A percentile compares a stretch with the other conserved stretches of the same genome.
Evolutionary conservation across 2,329 filamentous ascomycete genomes (phyloP).

Genomic region (Fusarium multiceps): DNA sequence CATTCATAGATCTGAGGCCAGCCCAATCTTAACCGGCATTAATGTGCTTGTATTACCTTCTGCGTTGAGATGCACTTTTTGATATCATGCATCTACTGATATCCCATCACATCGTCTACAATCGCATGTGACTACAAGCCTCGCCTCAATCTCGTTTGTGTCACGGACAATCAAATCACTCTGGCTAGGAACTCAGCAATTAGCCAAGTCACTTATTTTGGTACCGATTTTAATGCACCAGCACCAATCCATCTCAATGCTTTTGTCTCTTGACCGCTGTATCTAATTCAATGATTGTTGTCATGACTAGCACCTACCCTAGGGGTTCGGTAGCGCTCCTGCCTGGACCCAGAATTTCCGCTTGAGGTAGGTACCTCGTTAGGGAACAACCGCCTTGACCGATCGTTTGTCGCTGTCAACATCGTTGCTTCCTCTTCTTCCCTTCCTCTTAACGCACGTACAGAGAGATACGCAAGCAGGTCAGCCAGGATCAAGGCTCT

Average conservation of each 20-base stretch:
- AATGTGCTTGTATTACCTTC: not conserved
- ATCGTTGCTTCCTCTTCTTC: slow-evolving; percentile 5
- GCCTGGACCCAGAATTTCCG: slow-evolving; percentile 31
- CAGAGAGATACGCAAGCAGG: slow-evolving; percentile 8
- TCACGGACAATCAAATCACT: not conserved
- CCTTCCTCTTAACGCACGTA: not conserved
- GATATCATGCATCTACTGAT: not conserved
- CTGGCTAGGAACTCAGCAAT: not conserved
- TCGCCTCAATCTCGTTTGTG: slow-evolving; percentile 1
- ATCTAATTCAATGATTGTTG: slow-evolving; percentile 30
- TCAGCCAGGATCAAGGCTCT: slow-evolving; percentile 40
- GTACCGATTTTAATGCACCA: not conserved
- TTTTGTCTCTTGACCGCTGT: slow-evolving; percentile 31
- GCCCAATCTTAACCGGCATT: not conserved
- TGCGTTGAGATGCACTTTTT: not conserved
- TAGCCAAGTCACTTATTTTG: slow-evolving; percentile 2
- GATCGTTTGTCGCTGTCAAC: slow-evolving; percentile 13
- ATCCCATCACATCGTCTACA: not conserved
- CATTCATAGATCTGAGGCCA: not conserved
- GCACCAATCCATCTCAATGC: slow-evolving; percentile 14
- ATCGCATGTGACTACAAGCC: slow-evolving; percentile 3
- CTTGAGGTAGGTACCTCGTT: slow-evolving; percentile 16
- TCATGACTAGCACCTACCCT: slow-evolving; percentile 29
- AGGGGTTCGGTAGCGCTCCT: slow-evolving; percentile 5
- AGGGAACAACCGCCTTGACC: slow-evolving; percentile 27